Percentiles rank a stretch among this genome's conserved stretches.
Evolutionary conservation across 306 rosid genomes (phyloP).

Genomic region (Potentilla sterilis): DNA sequence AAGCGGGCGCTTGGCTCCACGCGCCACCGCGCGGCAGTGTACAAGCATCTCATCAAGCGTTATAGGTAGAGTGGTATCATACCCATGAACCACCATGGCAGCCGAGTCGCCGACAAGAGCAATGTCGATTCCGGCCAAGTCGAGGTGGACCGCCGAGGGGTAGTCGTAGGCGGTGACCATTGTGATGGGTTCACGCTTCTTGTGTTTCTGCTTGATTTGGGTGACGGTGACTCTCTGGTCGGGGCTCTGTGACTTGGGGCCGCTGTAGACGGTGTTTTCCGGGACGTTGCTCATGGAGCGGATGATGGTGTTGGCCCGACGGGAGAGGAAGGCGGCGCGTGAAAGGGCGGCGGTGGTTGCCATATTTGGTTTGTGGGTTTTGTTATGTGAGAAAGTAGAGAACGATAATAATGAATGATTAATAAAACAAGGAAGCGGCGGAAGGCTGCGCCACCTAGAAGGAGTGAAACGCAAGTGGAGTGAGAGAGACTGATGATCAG

Average conservation of each 20-base stretch:
- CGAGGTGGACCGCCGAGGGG: constrained; percentile 77
- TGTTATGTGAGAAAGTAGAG: background rate
- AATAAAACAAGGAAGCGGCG: no score
- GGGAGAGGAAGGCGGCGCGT: constrained; percentile 19
- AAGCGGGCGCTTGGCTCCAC: constrained; percentile 76
- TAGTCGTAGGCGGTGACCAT: constrained; percentile 96
- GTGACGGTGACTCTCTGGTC: constrained; percentile 60
- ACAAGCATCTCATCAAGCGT: constrained; percentile 69
- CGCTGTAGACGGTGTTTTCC: constrained; percentile 74
- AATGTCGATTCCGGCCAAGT: constrained; percentile 60
- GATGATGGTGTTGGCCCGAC: constrained; percentile 15
- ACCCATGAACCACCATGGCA: constrained; percentile 93
- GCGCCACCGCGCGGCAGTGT: constrained; percentile 82
- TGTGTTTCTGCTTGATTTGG: constrained; percentile 52
- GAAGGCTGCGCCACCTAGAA: no score
- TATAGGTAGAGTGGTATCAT: constrained; percentile 78
- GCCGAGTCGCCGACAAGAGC: constrained; percentile 90
- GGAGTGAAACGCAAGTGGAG: no score
- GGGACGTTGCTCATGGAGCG: constrained; percentile 78
- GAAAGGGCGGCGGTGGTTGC: constrained; percentile 15
- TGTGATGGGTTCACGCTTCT: constrained; percentile 60
- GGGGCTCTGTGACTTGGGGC: constrained; percentile 50
- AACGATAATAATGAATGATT: no score
- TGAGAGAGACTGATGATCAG: no score
- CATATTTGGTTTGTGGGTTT: constrained; percentile 6